A percentile compares a stretch with the other conserved stretches of the same genome.
These are phyloP conservation scores for Clarireedia hainanense DNA, from an alignment of 2,329 filamentous ascomycete species.

Conservation along the genomic window DNA sequence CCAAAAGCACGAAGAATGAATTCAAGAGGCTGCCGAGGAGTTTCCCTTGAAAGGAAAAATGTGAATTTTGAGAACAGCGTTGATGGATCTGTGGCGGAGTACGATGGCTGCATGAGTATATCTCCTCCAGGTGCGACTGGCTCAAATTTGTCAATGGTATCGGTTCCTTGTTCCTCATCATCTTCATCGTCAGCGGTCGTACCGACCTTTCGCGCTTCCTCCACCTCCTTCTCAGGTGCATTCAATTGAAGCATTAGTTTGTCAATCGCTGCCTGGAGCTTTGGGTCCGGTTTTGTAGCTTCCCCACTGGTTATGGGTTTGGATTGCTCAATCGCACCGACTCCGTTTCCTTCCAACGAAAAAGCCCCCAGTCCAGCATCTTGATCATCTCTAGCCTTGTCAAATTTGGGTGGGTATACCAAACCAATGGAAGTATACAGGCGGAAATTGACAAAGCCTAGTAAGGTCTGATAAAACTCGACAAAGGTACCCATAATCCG, in stretches of 20 bases:
- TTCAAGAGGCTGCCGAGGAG: slow-evolving; percentile 81
- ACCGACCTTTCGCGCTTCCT: slow-evolving; percentile 33
- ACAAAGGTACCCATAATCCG: slow-evolving; percentile 99
- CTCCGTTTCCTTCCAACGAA: slow-evolving; percentile 70
- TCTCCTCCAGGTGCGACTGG: slow-evolving; percentile 78
- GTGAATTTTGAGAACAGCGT: slow-evolving; percentile 84
- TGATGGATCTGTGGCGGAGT: slow-evolving; percentile 57
- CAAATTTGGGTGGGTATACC: slow-evolving; percentile 94
- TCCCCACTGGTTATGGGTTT: slow-evolving; percentile 45
- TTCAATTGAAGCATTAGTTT: slow-evolving; percentile 63
- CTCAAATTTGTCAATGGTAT: slow-evolving; percentile 85
- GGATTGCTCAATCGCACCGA: slow-evolving; percentile 44
- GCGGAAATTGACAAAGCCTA: slow-evolving; percentile 93
- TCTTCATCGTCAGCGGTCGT: slow-evolving; percentile 28
- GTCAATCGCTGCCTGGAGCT: slow-evolving; percentile 58
- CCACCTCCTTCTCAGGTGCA: slow-evolving; percentile 38
- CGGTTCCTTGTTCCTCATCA: slow-evolving; percentile 42
- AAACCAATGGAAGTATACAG: slow-evolving; percentile 86
- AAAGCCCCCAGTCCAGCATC: slow-evolving; percentile 88
- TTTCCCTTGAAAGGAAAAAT: slow-evolving; percentile 89
- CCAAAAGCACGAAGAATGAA: slow-evolving; percentile 91
- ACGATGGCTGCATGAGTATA: slow-evolving; percentile 69
- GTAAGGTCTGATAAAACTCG: slow-evolving; percentile 94
- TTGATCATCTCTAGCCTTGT: slow-evolving; percentile 76
- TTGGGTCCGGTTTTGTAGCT: slow-evolving; percentile 48